Evolutionary conservation across 164 flowering plant genomes (phyloP).

Genomic region (Vitis rupestris): DNA sequence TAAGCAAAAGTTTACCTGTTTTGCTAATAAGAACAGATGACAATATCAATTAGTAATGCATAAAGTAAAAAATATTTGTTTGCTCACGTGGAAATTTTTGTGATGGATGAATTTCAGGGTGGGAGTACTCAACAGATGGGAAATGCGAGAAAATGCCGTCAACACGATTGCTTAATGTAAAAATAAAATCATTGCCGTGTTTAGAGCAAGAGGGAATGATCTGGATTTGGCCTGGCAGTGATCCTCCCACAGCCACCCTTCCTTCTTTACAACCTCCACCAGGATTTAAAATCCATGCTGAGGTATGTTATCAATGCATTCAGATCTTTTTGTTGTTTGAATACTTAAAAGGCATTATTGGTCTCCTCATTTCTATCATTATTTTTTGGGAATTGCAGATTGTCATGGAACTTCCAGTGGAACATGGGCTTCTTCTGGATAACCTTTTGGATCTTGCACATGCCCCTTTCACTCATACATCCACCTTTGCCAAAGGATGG

Average conservation of each 20-base stretch:
- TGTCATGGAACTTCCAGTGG: slow-evolving; percentile 95
- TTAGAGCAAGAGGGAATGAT: slow-evolving; percentile 93
- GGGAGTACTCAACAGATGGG: slow-evolving; percentile 97
- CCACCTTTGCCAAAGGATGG: slow-evolving; percentile 99
- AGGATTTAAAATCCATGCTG: slow-evolving; percentile 88
- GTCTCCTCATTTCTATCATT: background rate
- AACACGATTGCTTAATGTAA: slow-evolving; percentile 59
- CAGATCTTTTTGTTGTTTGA: background rate
- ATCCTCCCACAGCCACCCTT: slow-evolving; percentile 69
- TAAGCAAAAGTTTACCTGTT: background rate
- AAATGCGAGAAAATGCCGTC: slow-evolving; percentile 99
- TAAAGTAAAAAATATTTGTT: background rate
- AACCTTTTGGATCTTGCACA: slow-evolving; percentile 97
- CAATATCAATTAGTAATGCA: background rate
- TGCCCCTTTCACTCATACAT: slow-evolving; percentile 98
- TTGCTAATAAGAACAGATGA: background rate
- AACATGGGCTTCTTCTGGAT: slow-evolving; percentile 91
- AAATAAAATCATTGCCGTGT: slow-evolving; percentile 78
- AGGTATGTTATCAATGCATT: slow-evolving; percentile 41
- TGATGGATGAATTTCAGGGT: slow-evolving; percentile 47
- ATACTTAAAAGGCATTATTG: background rate
- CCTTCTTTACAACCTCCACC: slow-evolving; percentile 87
- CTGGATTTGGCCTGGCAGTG: slow-evolving; percentile 98
- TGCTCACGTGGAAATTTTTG: background rate
- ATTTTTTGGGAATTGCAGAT: slow-evolving; percentile 41